Evolutionary conservation across 768 basidiomycete genomes (phyloP).

Genomic region (Auricularia sp.): DNA sequence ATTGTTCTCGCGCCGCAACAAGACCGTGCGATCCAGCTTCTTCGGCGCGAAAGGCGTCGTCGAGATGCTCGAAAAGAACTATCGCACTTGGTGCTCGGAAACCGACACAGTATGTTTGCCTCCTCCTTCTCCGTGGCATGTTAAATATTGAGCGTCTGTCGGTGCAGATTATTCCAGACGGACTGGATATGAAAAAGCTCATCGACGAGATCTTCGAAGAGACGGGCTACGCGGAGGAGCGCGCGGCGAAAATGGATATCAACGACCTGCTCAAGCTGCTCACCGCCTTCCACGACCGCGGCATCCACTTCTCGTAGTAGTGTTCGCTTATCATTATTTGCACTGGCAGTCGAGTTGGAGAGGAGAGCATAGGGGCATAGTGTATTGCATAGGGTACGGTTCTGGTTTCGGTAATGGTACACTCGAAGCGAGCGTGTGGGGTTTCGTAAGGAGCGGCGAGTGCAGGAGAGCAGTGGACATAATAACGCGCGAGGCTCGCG

Average conservation of each 20-base stretch:
- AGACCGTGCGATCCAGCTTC: slow-evolving; percentile 82
- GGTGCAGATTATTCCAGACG: slow-evolving; percentile 56
- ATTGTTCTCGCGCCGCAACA: slow-evolving; percentile 82
- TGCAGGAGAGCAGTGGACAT: no score
- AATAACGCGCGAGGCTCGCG: no score
- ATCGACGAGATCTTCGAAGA: slow-evolving; percentile 66
- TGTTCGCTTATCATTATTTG: no score
- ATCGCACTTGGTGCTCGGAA: slow-evolving; percentile 83
- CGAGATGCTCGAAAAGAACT: slow-evolving; percentile 89
- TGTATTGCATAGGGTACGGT: no score
- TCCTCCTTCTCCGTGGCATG: background rate
- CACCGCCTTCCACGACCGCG: background rate
- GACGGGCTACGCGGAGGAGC: slow-evolving; percentile 60
- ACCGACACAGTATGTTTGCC: slow-evolving; percentile 44
- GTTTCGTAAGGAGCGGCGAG: no score
- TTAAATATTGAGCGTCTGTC: background rate
- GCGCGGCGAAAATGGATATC: slow-evolving; percentile 88
- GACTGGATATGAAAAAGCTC: slow-evolving; percentile 54
- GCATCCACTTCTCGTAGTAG: background rate
- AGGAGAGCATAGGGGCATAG: no score
- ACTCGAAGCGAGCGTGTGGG: no score
- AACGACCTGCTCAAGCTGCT: slow-evolving; percentile 72
- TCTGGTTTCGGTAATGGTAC: no score
- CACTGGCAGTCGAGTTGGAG: no score
- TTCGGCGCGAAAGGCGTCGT: slow-evolving; percentile 81